Conservation (phyloP, 768 basidiomycete species). For the Rickenella mellea region DNA sequence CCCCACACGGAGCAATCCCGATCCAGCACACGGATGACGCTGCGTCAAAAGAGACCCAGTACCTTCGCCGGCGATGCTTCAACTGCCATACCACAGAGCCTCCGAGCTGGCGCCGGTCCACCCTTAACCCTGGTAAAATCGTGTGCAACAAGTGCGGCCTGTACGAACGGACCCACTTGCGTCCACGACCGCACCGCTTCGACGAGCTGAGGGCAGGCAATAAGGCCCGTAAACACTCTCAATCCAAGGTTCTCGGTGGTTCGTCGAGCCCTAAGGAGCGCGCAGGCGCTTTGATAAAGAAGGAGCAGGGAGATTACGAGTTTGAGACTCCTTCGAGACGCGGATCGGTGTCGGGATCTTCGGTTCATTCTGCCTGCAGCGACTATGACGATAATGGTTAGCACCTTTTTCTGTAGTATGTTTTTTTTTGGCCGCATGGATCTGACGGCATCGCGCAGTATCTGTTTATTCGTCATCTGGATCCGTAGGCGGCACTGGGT, state of each 20-base stretch:
- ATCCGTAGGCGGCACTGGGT: slow-evolving; percentile 49
- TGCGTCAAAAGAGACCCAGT: slow-evolving; percentile 84
- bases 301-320: slow-evolving; percentile 45
- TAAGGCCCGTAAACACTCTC: slow-evolving; percentile 59
- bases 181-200: slow-evolving; percentile 75
- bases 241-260: slow-evolving; percentile 23
- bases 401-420: slow-evolving; percentile 13
- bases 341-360: slow-evolving; percentile 52
- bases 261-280: slow-evolving; percentile 25
- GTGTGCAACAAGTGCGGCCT: slow-evolving; percentile 92
- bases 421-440: not conserved
- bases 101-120: slow-evolving; percentile 79
- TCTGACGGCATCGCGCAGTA: slow-evolving; percentile 13
- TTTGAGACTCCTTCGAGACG: slow-evolving; percentile 30
- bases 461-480: slow-evolving; percentile 18
- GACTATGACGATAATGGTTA: slow-evolving; percentile 80
- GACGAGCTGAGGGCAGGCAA: slow-evolving; percentile 84
- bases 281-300: slow-evolving; percentile 40
- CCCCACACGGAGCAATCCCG: slow-evolving; percentile 40
- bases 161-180: slow-evolving; percentile 82
- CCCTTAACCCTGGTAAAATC: slow-evolving; percentile 85
- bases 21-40: slow-evolving; percentile 89
- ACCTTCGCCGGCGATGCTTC: slow-evolving; percentile 79
- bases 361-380: slow-evolving; percentile 49
- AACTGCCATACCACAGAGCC: slow-evolving; percentile 91